Conservation (phyloP, 495 filamentous ascomycete species). For the Talaromyces thailandensis region DNA sequence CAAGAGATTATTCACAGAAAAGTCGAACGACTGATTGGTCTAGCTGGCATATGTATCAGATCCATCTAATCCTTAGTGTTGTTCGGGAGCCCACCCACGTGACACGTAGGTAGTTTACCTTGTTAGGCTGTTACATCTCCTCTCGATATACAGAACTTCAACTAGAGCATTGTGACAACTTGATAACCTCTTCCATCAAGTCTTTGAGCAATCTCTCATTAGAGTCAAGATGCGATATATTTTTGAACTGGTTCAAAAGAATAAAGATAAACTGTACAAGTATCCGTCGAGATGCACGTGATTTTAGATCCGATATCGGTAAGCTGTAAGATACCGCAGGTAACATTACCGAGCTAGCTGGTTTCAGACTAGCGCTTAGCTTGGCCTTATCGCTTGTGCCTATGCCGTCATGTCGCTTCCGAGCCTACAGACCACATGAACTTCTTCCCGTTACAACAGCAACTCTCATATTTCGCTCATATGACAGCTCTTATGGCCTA, state of each 20-base stretch:
- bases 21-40: not conserved
- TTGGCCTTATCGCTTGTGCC: constrained; percentile 1
- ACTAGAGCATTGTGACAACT: not conserved
- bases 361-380: not conserved
- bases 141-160: not conserved
- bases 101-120: not conserved
- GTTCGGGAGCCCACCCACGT: not conserved
- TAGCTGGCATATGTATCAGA: not conserved
- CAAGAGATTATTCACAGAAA: not conserved
- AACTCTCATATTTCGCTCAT: not conserved
- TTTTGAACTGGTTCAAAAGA: not conserved
- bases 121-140: no score
- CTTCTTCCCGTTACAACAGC: not conserved
- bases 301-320: not conserved
- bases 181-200: not conserved
- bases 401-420: constrained; percentile 5
- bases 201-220: not conserved
- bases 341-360: not conserved
- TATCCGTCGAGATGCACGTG: not conserved
- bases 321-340: not conserved
- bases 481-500: not conserved
- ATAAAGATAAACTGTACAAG: no score
- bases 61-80: not conserved
- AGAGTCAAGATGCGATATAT: not conserved
- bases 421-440: not conserved